Conservation (phyloP, 768 basidiomycete genomes). For the Leccinellum albellum region DNA sequence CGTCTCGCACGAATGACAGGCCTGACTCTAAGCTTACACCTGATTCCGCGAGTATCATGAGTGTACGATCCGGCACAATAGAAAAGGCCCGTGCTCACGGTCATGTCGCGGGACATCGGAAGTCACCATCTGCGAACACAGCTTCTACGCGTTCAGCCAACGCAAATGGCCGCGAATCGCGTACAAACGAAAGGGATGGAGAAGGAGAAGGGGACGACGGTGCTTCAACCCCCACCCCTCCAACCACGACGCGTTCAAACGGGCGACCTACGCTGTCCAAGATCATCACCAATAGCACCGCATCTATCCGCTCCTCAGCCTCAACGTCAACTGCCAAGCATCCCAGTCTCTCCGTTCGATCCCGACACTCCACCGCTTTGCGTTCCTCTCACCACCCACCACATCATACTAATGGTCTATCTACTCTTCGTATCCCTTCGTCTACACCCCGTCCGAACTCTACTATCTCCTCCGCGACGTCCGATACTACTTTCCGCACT, state of each 20-base stretch:
- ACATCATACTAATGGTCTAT: slow-evolving; percentile 21
- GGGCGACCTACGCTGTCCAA: slow-evolving; percentile 26
- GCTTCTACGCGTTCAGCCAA: slow-evolving; percentile 3
- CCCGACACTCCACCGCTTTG: slow-evolving; percentile 20
- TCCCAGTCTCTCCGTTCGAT: slow-evolving; percentile 12
- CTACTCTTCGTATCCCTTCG: slow-evolving; percentile 31
- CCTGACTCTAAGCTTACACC: slow-evolving; percentile 78
- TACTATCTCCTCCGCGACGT: slow-evolving; percentile 29
- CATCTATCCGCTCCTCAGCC: slow-evolving; percentile 22
- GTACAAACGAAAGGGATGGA: not conserved
- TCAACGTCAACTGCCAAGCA: slow-evolving; percentile 19
- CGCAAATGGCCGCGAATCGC: not conserved
- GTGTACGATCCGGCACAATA: slow-evolving; percentile 21
- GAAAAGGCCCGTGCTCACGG: slow-evolving; percentile 22
- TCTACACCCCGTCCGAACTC: slow-evolving; percentile 24
- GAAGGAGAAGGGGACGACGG: slow-evolving; percentile 8
- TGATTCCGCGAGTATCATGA: slow-evolving; percentile 28
- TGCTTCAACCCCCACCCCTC: slow-evolving; percentile 14
- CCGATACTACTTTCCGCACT: slow-evolving; percentile 31
- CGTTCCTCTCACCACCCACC: slow-evolving; percentile 24
- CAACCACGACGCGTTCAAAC: slow-evolving; percentile 9
- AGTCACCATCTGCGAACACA: slow-evolving; percentile 19
- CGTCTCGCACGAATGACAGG: slow-evolving; percentile 32
- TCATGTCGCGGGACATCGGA: slow-evolving; percentile 18
- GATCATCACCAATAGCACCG: slow-evolving; percentile 24